Evolutionary conservation across 2,329 filamentous ascomycete species (phyloP).

Genomic region (Periglandula ipomoeae): DNA sequence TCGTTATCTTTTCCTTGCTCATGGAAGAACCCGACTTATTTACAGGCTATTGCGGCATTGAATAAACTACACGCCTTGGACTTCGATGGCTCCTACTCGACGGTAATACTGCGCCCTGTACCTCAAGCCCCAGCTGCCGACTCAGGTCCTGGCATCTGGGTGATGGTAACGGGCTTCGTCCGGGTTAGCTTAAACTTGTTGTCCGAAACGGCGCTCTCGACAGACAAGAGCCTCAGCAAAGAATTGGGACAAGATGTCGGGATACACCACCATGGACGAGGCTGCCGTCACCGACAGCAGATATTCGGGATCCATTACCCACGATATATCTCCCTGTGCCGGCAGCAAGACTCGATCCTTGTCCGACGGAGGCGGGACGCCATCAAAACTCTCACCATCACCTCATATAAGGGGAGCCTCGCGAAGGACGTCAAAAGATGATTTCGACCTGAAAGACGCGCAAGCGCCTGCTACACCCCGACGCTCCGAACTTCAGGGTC

Average conservation of each 20-base stretch:
- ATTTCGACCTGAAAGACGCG: conserved; percentile 43
- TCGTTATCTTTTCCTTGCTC: not conserved
- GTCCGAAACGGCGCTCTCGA: not conserved
- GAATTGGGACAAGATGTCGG: not conserved
- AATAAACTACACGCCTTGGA: not conserved
- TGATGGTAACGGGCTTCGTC: not conserved
- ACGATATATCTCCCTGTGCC: conserved; percentile 28
- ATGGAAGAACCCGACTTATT: too few relatives aligned
- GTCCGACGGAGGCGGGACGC: conserved; percentile 53
- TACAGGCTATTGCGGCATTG: not conserved
- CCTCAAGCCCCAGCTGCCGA: not conserved
- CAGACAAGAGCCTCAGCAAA: not conserved
- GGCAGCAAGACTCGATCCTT: conserved; percentile 49
- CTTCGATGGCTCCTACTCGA: not conserved
- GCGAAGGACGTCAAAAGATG: conserved; percentile 55
- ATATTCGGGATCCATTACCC: conserved; percentile 7
- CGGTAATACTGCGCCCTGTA: not conserved
- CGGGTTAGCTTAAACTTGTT: not conserved
- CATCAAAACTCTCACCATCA: conserved; percentile 47
- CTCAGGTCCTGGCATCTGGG: not conserved
- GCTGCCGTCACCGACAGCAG: conserved; percentile 24
- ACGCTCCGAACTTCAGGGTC: conserved; percentile 54
- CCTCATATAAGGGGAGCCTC: conserved; percentile 46
- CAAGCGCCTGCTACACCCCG: conserved; percentile 60
- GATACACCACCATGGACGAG: conserved; percentile 18